Evolutionary conservation across 1,284 basidiomycete species (phyloP), one percentile per base, ranked within the genome.

Genomic region (Cryptococcus neoformans): DNA sequence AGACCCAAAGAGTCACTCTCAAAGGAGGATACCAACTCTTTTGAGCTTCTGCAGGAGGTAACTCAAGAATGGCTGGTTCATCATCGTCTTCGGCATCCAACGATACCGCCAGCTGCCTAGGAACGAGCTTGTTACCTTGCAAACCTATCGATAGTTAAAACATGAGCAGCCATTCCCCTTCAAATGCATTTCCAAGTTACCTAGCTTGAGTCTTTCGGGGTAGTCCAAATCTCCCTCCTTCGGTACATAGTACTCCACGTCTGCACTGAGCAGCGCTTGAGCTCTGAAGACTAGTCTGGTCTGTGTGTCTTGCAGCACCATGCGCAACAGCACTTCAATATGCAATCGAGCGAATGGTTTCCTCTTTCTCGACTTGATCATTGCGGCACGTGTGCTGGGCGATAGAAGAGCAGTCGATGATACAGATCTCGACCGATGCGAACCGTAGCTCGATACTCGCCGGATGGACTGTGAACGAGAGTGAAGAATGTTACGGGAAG

Each of bases 281-380:
- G 92, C 92, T 69, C 94, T 88, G 82, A 96, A 96, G 65, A 96
- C 91, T 51, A 96, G 76, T 53, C 92, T 80, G 6, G 93, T 96
- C 79, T 96, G 93, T 1, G 92, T 91, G 69, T 96, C 93, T 74
- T 95, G 92, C 21, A 95, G 77, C 1, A 96, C 87, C 84, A 92
- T 91, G 69, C 89, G 84, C 44, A 96, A 78, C 6, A 96, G 79
- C 53, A 87, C 84, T 58, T 86, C 83, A 52, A 86, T 85, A 60
- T 87, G 85, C 45, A 92, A 77, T 49, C 80, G 80, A 12, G 81
- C 80, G 28, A 86, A 77, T 1, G 75, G 75, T 54, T 65, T 69
- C n/a, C 68, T 55, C 8, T 17, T 55, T 21, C 53, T 59, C 35
- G 17, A 14, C 37, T 42, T 14, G 2, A 44, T 4, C 10, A n/a